Base-by-base conservation (phyloP, 306 rosid species). In the Styphnolobium japonicum region DNA sequence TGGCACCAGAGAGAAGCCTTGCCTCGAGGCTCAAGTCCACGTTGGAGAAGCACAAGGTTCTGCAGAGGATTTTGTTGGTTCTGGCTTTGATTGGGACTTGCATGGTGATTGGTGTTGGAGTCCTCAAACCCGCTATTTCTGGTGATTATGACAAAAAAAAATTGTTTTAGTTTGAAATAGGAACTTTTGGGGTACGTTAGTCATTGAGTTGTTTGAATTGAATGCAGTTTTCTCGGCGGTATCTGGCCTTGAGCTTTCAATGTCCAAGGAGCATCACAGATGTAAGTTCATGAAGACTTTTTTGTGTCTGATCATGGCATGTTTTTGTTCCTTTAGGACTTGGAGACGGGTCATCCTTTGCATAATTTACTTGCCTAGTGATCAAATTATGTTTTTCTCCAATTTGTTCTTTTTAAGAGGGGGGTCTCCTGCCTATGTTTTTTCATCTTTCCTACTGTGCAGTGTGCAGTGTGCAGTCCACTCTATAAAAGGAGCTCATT, bases 101-200 rank as follows among this genome's bases (percentile, higher is more conserved):
- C 80, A 89, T 91, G 93, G 89, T 91, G 84, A 89, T 91, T 65
- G 96, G 91, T 40, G 96, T 89, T 79, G 93, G 96, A 43, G 87
- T 91, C 72, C 86, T 91, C 33, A 87, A 92, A 6, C 94, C 94
- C 2, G 90, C 94, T 58, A 62, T 90, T 86, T 90, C 94, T 73
- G 96, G 96, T 91, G 82, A 77, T n/a, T 78, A 15, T 55, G 18
- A 43, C 15, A 7, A n/a, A n/a, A n/a, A n/a, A n/a, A n/a, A 39
- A 39, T 46, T 36, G 16, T 53, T 79, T 25, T 57, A 23, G 74
- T 27, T 40, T 19, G 37, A 29, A 73, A 7, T 34, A 61, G 19
- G 55, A 37, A 29, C 3, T 68, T 27, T 76, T 79, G 62, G 22
- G 22, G 23, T 53, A 23, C 3, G 6, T 63, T 39, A 66, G 75